Conservation (phyloP, 2,329 filamentous ascomycete species). For the Stenocarpella maydis region DNA sequence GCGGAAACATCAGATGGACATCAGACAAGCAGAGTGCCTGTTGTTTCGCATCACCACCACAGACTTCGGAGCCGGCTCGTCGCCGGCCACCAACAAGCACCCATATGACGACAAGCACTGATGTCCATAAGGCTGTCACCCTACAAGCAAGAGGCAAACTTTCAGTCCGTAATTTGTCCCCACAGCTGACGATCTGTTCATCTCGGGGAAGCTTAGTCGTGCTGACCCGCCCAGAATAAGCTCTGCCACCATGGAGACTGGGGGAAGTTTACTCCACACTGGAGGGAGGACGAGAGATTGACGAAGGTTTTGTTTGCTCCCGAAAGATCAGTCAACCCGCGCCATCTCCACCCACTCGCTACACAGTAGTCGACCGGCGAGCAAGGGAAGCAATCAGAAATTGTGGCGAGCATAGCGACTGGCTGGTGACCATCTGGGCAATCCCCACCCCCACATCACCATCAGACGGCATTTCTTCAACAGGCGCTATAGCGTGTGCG, state of each 20-base stretch:
- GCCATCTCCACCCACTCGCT: not conserved
- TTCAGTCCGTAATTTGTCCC: constrained; percentile 28
- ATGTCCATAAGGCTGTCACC: constrained; percentile 2
- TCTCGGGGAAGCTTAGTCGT: constrained; percentile 26
- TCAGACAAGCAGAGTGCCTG: constrained; percentile 20
- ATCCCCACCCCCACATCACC: constrained; percentile 13
- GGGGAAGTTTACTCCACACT: constrained; percentile 21
- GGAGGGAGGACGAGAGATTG: constrained; percentile 5
- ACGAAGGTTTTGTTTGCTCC: constrained; percentile 26
- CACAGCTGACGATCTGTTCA: constrained; percentile 26
- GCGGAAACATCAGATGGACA: constrained; percentile 18
- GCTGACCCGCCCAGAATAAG: constrained; percentile 19
- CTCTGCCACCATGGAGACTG: constrained; percentile 12
- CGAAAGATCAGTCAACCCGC: constrained; percentile 23
- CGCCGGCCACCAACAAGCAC: not conserved
- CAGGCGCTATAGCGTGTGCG: constrained; percentile 22
- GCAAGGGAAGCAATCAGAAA: constrained; percentile 6
- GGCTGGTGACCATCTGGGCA: constrained; percentile 28
- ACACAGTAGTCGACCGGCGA: not conserved
- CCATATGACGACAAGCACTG: constrained; percentile 1
- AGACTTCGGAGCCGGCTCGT: constrained; percentile 20
- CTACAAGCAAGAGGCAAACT: constrained; percentile 18
- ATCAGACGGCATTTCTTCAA: constrained; percentile 31
- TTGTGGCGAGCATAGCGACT: constrained; percentile 29
- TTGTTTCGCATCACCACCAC: constrained; percentile 18